Base-by-base conservation (phyloP, 2,329 filamentous ascomycete species). In the Talaromyces sp. region DNA sequence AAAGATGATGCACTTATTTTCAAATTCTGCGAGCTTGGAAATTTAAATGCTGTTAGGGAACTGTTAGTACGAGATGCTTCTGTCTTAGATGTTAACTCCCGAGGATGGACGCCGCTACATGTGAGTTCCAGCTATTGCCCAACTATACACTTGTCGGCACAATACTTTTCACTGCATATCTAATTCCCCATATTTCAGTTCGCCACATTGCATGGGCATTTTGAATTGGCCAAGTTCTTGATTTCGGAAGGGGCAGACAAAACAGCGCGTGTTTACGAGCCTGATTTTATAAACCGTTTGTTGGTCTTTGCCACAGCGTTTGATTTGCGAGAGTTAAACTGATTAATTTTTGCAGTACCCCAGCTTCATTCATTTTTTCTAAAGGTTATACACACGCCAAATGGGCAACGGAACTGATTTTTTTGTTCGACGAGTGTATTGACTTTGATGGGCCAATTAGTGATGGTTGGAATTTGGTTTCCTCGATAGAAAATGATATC, bases 341-440 rank as follows among this genome's bases (percentile, higher is more conserved):
- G 5, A 55, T 44, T 27, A 5, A 28, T 22, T 28, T n/a, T 17
- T 47, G 28, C 17, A 55, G 51, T 8, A 49, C 52, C 9, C 58
- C 58, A 17, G 58, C 39, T 51, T 4, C 28, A 3, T 5, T 51
- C 9, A 39, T 60, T 55, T 5, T 6, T 6, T 1, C n/a, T 13
- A 9, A 17, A 1, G 1, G 17, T 10, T 28, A n/a, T n/a, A n/a
- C n/a, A n/a, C n/a, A n/a, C n/a, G 5, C 22, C 17, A 44, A 47
- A 30, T 25, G 8, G 30, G 52, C 39, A 33, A 30, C 33, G 27
- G 58, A 60, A 13, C 19, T 60, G 39, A 32, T 60, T 1, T 19
- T 47, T 27, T 25, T 60, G 33, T 60, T 56, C 19, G 52, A 60
- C 22, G 52, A 60, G 27, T 60, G 39, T 55, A 60, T 60, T 28